Evolutionary conservation across 2,329 filamentous ascomycete genomes (phyloP).

Genomic region (Ambrosiella beaveri): DNA sequence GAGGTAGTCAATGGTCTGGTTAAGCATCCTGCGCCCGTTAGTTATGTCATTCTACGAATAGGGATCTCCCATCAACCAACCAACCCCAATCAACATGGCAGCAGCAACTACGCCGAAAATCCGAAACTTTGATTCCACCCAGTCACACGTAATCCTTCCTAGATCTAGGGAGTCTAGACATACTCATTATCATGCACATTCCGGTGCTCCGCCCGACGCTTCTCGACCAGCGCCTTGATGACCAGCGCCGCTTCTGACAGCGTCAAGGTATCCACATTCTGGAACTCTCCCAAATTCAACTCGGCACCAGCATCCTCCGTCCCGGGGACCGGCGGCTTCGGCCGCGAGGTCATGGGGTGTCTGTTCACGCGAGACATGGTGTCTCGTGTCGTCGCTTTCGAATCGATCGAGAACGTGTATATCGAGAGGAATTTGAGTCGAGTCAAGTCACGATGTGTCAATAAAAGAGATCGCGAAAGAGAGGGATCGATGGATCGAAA

Average conservation of each 20-base stretch:
- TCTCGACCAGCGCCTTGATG: constrained; percentile 73
- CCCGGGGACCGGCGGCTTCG: constrained; percentile 50
- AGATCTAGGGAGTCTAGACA: constrained; percentile 20
- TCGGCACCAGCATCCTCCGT: constrained; percentile 75
- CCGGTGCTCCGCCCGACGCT: constrained; percentile 62
- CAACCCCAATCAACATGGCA: not conserved
- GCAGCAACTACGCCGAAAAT: not conserved
- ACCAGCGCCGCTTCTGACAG: constrained; percentile 83
- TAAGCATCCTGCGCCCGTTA: constrained; percentile 44
- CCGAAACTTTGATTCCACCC: not conserved
- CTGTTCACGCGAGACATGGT: constrained; percentile 8
- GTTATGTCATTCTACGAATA: not conserved
- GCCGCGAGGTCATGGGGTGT: constrained; percentile 35
- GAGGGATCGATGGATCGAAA: not conserved
- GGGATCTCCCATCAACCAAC: not conserved
- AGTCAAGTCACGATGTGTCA: not conserved
- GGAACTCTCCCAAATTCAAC: constrained; percentile 83
- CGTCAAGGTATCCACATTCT: constrained; percentile 78
- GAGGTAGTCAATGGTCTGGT: constrained; percentile 80
- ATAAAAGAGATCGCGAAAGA: not conserved
- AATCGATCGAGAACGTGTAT: not conserved
- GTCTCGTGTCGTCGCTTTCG: not conserved
- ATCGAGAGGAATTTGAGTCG: not conserved
- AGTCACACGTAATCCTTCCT: not conserved
- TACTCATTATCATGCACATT: constrained; percentile 74